phyloP scores from a whole-genome alignment of 306 rosid species.

The Begonia masoniana region DNA sequence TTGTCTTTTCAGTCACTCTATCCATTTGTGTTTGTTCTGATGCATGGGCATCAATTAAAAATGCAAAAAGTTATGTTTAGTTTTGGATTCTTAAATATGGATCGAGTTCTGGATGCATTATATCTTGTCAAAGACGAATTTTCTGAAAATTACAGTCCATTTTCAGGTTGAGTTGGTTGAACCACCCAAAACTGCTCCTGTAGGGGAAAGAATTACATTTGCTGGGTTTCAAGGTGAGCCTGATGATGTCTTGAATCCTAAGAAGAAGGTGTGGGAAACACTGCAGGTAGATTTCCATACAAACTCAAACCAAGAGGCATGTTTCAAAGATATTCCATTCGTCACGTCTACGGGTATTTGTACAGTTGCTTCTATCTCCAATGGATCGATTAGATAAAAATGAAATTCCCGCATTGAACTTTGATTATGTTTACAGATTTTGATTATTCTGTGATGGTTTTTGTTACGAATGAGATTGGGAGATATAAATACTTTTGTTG shows the following conservation, averaged over 20 bases:
- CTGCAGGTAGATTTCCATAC: slow-evolving; percentile 65
- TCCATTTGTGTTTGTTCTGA: no score
- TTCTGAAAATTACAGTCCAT: neutral
- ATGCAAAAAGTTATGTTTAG: no score
- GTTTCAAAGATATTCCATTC: slow-evolving; percentile 59
- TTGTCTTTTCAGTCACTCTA: no score
- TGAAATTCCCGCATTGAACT: no score
- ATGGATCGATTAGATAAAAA: slow-evolving; percentile 53
- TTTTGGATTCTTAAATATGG: no score
- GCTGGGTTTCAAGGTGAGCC: slow-evolving; percentile 63
- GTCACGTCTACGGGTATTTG: slow-evolving; percentile 82
- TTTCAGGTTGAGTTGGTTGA: slow-evolving; percentile 76
- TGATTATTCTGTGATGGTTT: neutral
- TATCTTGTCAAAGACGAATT: no score
- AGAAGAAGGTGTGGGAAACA: slow-evolving; percentile 91
- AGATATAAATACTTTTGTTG: no score
- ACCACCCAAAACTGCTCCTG: slow-evolving; percentile 55
- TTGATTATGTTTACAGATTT: neutral
- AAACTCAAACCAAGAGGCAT: slow-evolving; percentile 48
- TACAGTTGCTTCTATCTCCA: slow-evolving; percentile 49
- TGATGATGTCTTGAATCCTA: slow-evolving; percentile 69
- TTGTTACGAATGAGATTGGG: neutral
- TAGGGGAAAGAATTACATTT: slow-evolving; percentile 67
- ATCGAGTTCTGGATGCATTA: no score
- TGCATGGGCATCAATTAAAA: no score